Base-by-base conservation (phyloP, 2,329 filamentous ascomycete genomes). In the Metarhizium sp. region DNA sequence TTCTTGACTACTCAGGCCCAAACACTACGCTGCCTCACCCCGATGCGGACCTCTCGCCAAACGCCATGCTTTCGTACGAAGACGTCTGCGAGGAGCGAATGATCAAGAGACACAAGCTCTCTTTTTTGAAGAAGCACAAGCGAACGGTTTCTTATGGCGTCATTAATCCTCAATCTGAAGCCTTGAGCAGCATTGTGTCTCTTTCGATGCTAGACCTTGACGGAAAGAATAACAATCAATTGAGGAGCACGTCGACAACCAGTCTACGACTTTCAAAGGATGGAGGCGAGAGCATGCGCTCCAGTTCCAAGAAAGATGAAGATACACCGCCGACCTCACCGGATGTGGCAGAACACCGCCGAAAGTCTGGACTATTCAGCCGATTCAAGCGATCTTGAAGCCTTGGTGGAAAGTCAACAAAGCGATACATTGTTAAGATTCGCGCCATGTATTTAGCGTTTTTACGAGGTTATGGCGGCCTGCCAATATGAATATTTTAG, bases 11-110 rank as follows among this genome's bases (percentile, higher is more conserved):
- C 29, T 2, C 57, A 78, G 77, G 67, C 49, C 73, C 77, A 58
- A 86, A 84, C 61, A 86, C 83, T 14, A 83, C 81, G 2, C 71
- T 81, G 16, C 80, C 79, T 20, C 82, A 86, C 58, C 83, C 83
- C 25, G 81, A 84, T 18, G 83, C 83, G 56, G 76, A 84, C 60
- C 73, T 80, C 6, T 78, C 76, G 14, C 76, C 77, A 51, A 75
- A 80, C 58, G 82, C 81, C 48, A 76, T 71, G 62, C 80, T 86
- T 57, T 76, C 75, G 43, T 75, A 78, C 54, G 75, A 78, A 53
- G 80, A 84, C 59, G 68, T 81, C 48, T 71, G 75, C 53, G 67
- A 75, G 1, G 66, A 69, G 29, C 71, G 69, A 51, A 70, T 72
- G 36, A 62, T 76, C 46, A 66, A 70, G 40, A 72, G 77, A 48